phyloP scores from a whole-genome alignment of 106 monocot species.

The Ottelia alismoides region DNA sequence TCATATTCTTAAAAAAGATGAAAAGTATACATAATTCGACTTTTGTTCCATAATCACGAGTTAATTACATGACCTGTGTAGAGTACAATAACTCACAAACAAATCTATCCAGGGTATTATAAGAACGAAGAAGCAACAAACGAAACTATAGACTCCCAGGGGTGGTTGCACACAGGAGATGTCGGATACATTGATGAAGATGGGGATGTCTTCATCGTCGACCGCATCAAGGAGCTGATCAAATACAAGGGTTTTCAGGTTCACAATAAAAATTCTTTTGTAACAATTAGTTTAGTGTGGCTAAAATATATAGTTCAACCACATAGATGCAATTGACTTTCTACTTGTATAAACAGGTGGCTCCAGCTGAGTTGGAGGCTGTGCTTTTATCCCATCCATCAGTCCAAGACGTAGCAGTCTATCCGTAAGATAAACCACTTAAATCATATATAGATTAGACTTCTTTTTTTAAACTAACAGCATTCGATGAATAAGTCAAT shows the following conservation, averaged over 20 bases:
- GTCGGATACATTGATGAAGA: constrained; percentile 91
- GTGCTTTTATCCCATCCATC: constrained; percentile 71
- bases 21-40: too few species aligned
- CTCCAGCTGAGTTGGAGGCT: constrained; percentile 89
- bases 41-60: too few species aligned
- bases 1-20: too few species aligned
- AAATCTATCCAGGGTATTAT: too few species aligned
- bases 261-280: too few species aligned
- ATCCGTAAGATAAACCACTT: constrained; percentile 21
- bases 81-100: too few species aligned
- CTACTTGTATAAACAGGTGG: too few species aligned
- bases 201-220: constrained; percentile 85
- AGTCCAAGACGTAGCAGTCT: constrained; percentile 74
- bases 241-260: constrained; percentile 98
- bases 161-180: constrained; percentile 90
- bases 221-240: constrained; percentile 93
- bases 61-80: too few species aligned
- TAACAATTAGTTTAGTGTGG: too few species aligned
- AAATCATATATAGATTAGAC: background rate
- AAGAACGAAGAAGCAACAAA: constrained; percentile 67
- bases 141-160: constrained; percentile 39
- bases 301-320: too few species aligned
- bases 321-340: too few species aligned
- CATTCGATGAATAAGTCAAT: background rate
- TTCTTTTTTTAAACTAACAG: background rate